Evolutionary conservation across 306 rosid species (phyloP).

Genomic region (Begonia loranthoides): DNA sequence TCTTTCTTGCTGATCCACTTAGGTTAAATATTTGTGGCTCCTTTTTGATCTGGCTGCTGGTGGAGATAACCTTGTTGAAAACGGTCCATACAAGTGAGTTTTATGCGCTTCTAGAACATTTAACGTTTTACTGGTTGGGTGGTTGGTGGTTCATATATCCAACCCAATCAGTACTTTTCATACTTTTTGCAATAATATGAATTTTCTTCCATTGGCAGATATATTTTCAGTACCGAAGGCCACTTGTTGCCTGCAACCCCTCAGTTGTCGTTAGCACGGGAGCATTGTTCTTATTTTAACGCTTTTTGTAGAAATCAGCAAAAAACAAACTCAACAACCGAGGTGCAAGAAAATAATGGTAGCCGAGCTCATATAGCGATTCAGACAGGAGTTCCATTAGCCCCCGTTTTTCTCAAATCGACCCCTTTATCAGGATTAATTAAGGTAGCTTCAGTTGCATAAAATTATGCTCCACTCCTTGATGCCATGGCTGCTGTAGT

Average conservation of each 20-base stretch:
- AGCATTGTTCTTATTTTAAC: constrained; percentile 74
- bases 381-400: constrained; percentile 25
- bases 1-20: constrained; percentile 1
- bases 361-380: constrained; percentile 28
- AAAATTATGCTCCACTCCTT: constrained; percentile 9
- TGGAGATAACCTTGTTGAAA: constrained; percentile 91
- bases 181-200: constrained; percentile 3
- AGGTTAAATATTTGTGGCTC: constrained; percentile 98
- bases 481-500: background rate
- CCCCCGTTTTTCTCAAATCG: constrained; percentile 32
- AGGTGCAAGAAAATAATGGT: constrained; percentile 50
- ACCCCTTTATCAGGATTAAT: constrained; percentile 46
- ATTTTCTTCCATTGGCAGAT: constrained; percentile 29
- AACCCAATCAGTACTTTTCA: constrained; percentile 5
- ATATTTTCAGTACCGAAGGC: constrained; percentile 92
- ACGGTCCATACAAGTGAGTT: constrained; percentile 91
- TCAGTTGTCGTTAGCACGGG: constrained; percentile 61
- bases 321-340: constrained; percentile 25
- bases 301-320: constrained; percentile 57
- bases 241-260: constrained; percentile 89
- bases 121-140: too few relatives aligned
- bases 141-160: constrained; percentile 6
- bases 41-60: constrained; percentile 93
- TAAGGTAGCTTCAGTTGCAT: constrained; percentile 34
- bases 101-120: constrained; percentile 7